Percentiles rank a stretch among this genome's conserved stretches.
phyloP scores from a whole-genome alignment of 139 green algal genomes.

The Asterochloris sp. region DNA sequence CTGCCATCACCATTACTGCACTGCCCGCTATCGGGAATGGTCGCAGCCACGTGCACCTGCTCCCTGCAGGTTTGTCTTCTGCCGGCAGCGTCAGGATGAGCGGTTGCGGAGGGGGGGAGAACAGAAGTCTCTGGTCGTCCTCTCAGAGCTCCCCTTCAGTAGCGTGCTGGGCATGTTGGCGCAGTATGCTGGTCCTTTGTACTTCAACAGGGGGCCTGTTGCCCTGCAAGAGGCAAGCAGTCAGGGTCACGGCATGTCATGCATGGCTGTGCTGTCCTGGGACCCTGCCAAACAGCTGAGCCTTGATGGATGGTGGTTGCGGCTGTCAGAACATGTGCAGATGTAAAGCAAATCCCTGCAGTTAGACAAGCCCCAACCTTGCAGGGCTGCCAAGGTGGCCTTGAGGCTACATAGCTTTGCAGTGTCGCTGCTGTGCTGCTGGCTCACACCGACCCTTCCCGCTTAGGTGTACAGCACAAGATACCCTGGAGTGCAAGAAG shows the following conservation, averaged over 20 bases:
- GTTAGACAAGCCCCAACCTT: no score
- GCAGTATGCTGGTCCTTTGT: slow-evolving; percentile 53
- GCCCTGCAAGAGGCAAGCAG: slow-evolving; percentile 48
- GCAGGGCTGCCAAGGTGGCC: no score
- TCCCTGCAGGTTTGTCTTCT: slow-evolving; percentile 80
- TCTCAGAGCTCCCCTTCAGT: slow-evolving; percentile 59
- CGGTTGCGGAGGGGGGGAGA: slow-evolving; percentile 76
- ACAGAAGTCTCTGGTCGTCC: slow-evolving; percentile 76
- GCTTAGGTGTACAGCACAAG: no score
- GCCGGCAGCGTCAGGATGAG: slow-evolving; percentile 86
- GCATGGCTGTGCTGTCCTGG: not conserved
- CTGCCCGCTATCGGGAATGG: no score
- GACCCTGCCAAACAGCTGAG: not conserved
- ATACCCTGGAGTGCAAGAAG: no score
- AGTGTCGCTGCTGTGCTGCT: no score
- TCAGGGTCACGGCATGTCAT: not conserved
- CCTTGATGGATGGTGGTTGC: not conserved
- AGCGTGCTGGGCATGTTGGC: slow-evolving; percentile 52
- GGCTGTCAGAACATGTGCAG: no score
- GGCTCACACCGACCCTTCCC: no score
- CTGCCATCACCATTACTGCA: no score
- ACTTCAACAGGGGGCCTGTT: slow-evolving; percentile 50
- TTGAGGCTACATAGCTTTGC: no score
- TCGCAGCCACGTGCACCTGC: no score
- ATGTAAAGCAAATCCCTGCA: no score